Base-by-base conservation (phyloP, 2,329 filamentous ascomycete species). In the Talaromyces albobiverticillius region DNA sequence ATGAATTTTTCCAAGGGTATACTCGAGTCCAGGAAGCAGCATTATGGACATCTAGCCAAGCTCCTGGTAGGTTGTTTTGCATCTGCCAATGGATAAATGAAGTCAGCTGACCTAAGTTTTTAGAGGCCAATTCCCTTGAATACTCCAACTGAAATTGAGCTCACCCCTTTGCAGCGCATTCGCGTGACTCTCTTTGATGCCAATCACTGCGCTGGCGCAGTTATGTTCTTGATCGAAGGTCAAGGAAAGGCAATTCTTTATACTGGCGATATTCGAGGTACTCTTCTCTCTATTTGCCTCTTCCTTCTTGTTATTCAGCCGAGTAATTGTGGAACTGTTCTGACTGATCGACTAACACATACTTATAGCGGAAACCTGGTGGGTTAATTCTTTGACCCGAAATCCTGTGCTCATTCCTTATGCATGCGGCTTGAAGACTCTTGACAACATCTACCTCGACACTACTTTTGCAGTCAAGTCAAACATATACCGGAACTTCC, bases 171-270 rank as follows among this genome's bases (percentile, higher is more conserved):
- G 1, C 80, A 81, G 45, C 75, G 73, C n/a, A 84, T 96, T 22
- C 84, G 85, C 45, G 89, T 95, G 16, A 96, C 91, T 0, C 77
- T 96, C 0, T 82, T 96, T 49, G 88, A 96, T 73, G 91, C 93
- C 1, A 96, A 97, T 62, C 93, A 96, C 67, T 97, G 93, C 63
- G 82, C 87, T 0, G 92, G 93, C 0, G 86, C 90, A 16, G 90
- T 94, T 16, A 95, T 96, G 90, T 96, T 96, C 65, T 76, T 96
- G 16, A 87, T 96, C 25, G 89, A 96, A 71, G 85, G 84, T 2
- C 71, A 82, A 51, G 79, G 78, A 0, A 89, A 85, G 57, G 86
- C 90, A 0, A 79, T 95, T 1, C 74, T 96, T 0, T 97, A 96
- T 64, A 96, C 92, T 0, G 92, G 92, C 4, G 93, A 96, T 64